These are phyloP conservation scores for Teunomyces tritomae DNA, from an alignment of 805 yeast genomes.

Conservation along the genomic window DNA sequence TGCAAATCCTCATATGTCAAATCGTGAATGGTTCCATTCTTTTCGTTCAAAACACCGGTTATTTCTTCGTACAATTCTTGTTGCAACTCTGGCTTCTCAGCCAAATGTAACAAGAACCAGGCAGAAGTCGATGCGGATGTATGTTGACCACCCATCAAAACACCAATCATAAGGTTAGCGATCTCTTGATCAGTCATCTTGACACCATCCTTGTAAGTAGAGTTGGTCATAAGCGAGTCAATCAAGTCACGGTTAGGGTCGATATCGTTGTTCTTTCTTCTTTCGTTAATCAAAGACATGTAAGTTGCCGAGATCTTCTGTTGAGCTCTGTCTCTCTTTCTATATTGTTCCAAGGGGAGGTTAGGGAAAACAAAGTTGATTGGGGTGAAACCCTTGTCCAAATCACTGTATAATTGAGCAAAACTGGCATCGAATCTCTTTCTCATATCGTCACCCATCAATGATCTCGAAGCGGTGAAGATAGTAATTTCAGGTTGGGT, in stretches of 20 bases:
- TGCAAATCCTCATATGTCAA: slow-evolving; percentile 80
- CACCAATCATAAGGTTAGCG: slow-evolving; percentile 90
- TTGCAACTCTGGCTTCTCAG: slow-evolving; percentile 82
- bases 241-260: slow-evolving; percentile 80
- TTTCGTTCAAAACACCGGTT: slow-evolving; percentile 49
- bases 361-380: slow-evolving; percentile 93
- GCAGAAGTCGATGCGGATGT: slow-evolving; percentile 95
- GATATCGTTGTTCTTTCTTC: slow-evolving; percentile 75
- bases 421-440: slow-evolving; percentile 74
- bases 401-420: slow-evolving; percentile 82
- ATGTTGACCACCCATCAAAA: slow-evolving; percentile 99
- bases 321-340: slow-evolving; percentile 86
- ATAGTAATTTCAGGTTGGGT: slow-evolving; percentile 94
- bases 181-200: slow-evolving; percentile 94
- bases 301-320: slow-evolving; percentile 75
- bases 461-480: slow-evolving; percentile 90
- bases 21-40: slow-evolving; percentile 44
- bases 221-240: slow-evolving; percentile 77
- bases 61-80: slow-evolving; percentile 79
- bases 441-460: slow-evolving; percentile 91
- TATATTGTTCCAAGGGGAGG: slow-evolving; percentile 83
- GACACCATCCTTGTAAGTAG: slow-evolving; percentile 90
- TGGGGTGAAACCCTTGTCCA: slow-evolving; percentile 96
- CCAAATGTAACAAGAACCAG: slow-evolving; percentile 90
- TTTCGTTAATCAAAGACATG: slow-evolving; percentile 67